Evolutionary conservation across 2,329 filamentous ascomycete genomes (phyloP).

Genomic region (Botrytis sinoallii): DNA sequence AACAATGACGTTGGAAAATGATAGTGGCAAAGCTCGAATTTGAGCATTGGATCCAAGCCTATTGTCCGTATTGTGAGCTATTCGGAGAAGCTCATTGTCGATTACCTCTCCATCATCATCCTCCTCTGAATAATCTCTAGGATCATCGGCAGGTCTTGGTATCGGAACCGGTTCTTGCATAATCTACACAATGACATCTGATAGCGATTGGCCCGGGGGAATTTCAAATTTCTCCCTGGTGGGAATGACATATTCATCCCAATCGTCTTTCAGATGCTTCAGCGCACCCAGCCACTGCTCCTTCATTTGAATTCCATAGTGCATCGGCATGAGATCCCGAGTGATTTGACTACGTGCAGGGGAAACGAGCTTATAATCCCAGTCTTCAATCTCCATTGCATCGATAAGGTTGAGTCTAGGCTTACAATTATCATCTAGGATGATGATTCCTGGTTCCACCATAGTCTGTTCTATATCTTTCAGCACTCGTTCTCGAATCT

Average conservation of each 20-base stretch:
- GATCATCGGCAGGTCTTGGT: not conserved
- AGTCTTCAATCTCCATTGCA: not conserved
- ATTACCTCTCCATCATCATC: not conserved
- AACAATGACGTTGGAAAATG: slow-evolving; percentile 7
- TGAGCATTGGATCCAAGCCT: not conserved
- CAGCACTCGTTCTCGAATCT: not conserved
- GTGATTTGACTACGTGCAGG: not conserved
- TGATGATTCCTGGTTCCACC: not conserved
- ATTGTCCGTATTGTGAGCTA: not conserved
- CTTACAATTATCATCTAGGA: not conserved
- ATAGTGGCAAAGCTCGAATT: not conserved
- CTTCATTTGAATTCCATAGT: not conserved
- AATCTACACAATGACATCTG: not conserved
- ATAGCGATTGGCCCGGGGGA: not conserved
- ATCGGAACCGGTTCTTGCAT: not conserved
- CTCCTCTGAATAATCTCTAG: not conserved
- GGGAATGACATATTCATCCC: not conserved
- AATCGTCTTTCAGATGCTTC: not conserved
- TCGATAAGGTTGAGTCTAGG: not conserved
- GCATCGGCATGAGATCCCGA: not conserved
- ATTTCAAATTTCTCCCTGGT: not conserved
- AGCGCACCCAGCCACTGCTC: not conserved
- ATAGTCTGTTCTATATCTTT: not conserved
- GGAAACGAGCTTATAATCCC: not conserved
- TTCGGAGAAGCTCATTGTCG: not conserved